Evolutionary conservation across 177 flowering plant species (phyloP).

Genomic region (Vitis hybrid): DNA sequence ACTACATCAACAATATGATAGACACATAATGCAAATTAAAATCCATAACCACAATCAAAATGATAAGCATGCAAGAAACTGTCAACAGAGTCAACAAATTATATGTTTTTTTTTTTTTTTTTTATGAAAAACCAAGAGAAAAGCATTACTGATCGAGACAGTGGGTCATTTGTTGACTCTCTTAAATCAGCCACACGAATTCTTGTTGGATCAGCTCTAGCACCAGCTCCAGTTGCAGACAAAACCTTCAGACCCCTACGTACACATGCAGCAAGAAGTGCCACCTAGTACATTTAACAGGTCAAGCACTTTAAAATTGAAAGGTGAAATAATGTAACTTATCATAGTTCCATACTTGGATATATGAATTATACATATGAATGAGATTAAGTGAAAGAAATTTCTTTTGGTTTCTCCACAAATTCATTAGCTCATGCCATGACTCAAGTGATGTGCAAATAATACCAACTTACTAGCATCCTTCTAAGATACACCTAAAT

Average conservation of each 20-base stretch:
- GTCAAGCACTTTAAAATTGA: slow-evolving; percentile 1
- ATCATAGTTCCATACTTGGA: not conserved
- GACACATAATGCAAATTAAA: not conserved
- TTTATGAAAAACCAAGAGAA: not conserved
- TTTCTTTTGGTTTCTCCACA: too few relatives aligned
- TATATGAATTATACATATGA: not conserved
- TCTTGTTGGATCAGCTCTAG: slow-evolving; percentile 98
- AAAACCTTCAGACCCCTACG: slow-evolving; percentile 84
- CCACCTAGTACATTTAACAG: slow-evolving; percentile 54
- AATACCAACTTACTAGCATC: too few relatives aligned
- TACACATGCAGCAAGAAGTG: slow-evolving; percentile 97
- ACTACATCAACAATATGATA: not conserved
- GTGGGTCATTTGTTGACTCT: slow-evolving; percentile 88
- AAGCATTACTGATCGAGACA: slow-evolving; percentile 73
- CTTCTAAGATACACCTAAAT: too few relatives aligned
- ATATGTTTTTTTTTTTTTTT: too few relatives aligned
- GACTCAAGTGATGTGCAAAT: too few relatives aligned
- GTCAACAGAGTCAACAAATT: not conserved
- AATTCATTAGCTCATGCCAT: too few relatives aligned
- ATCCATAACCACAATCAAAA: not conserved
- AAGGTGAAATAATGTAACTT: not conserved
- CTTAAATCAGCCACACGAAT: slow-evolving; percentile 88
- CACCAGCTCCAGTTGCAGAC: slow-evolving; percentile 97
- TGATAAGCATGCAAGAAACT: not conserved
- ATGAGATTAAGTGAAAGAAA: not conserved